Percentiles rank a stretch among this genome's conserved stretches.
Conservation (phyloP, 805 yeast genomes). For the Limtongozyma cylindracea region DNA sequence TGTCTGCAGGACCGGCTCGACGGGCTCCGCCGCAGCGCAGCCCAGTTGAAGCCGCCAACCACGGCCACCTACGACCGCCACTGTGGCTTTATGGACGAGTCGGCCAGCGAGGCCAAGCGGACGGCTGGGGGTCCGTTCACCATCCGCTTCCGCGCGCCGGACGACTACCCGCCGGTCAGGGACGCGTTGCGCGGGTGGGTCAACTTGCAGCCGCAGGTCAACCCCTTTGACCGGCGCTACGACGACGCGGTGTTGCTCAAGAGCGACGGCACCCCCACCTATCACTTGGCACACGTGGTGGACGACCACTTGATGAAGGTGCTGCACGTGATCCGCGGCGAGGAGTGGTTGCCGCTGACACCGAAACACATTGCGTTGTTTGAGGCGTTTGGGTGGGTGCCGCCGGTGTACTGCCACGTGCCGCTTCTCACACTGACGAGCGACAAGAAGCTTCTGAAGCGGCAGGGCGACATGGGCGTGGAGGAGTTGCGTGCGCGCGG, state of each 20-base stretch:
- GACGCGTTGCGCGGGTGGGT: conserved; percentile 65
- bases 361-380: conserved; percentile 85
- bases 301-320: conserved; percentile 88
- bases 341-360: conserved; percentile 93
- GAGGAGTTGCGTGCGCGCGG: conserved; percentile 31
- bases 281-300: conserved; percentile 86
- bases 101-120: conserved; percentile 8
- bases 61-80: conserved; percentile 79
- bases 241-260: conserved; percentile 82
- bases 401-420: conserved; percentile 70
- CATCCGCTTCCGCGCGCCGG: conserved; percentile 60
- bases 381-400: conserved; percentile 61
- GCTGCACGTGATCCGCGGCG: conserved; percentile 90
- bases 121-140: conserved; percentile 13
- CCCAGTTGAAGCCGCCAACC: conserved; percentile 60
- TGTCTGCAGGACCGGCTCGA: conserved; percentile 64
- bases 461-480: conserved; percentile 66
- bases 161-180: conserved; percentile 30
- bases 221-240: conserved; percentile 41
- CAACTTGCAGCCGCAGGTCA: conserved; percentile 59
- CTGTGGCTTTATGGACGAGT: conserved; percentile 14
- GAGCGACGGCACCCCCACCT: conserved; percentile 90
- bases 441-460: conserved; percentile 64
- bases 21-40: conserved; percentile 45
- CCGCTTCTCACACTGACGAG: conserved; percentile 57